These are phyloP conservation scores for Citrus hindsii DNA, from an alignment of 345 rosid genomes.

Conservation along the genomic window DNA sequence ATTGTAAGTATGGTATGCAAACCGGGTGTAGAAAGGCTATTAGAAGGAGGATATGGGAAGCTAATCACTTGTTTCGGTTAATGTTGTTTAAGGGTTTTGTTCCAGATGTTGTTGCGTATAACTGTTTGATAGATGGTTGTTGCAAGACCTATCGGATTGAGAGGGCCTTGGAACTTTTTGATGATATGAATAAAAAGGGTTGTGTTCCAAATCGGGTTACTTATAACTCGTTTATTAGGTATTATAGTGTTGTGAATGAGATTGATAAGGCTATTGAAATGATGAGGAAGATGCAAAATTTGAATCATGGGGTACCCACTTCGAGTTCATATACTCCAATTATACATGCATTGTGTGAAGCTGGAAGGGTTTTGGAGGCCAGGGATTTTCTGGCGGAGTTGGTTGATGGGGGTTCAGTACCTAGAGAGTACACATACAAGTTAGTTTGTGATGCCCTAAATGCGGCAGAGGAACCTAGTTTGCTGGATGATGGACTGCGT, in stretches of 20 bases:
- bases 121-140: constrained; percentile 88
- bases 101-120: constrained; percentile 81
- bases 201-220: constrained; percentile 72
- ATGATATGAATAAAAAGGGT: constrained; percentile 69
- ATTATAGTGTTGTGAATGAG: constrained; percentile 71
- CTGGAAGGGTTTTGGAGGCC: constrained; percentile 56
- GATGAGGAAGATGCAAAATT: constrained; percentile 66
- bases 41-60: constrained; percentile 85
- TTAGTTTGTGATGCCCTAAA: constrained; percentile 54
- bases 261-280: constrained; percentile 67
- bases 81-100: constrained; percentile 78
- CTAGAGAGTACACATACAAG: constrained; percentile 78
- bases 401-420: constrained; percentile 66
- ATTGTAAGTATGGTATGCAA: constrained; percentile 71
- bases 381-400: constrained; percentile 60
- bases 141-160: constrained; percentile 68
- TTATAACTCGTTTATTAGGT: constrained; percentile 77
- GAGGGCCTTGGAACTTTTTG: constrained; percentile 73
- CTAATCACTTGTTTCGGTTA: constrained; percentile 75
- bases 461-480: constrained; percentile 28
- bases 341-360: constrained; percentile 80
- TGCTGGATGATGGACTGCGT: constrained; percentile 40
- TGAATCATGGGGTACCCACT: constrained; percentile 65
- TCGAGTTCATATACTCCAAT: constrained; percentile 69
- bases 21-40: constrained; percentile 80